These are phyloP conservation scores for Fusarium secorum DNA, from an alignment of 2,329 filamentous ascomycete species.

Conservation along the genomic window DNA sequence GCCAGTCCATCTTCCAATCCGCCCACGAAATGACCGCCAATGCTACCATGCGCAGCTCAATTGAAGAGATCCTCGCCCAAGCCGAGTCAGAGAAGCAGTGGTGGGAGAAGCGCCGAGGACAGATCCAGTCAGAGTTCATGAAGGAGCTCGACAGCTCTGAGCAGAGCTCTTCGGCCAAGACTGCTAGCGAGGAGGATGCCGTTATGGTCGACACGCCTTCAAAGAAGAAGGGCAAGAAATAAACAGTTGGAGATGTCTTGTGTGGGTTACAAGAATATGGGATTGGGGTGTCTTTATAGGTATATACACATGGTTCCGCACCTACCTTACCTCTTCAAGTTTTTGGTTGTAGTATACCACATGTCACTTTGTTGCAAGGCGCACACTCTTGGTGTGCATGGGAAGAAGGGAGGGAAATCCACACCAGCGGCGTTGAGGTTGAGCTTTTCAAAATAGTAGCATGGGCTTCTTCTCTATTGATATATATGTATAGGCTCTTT, in stretches of 20 bases:
- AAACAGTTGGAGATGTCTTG: not conserved
- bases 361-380: slow-evolving; percentile 4
- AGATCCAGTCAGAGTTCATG: slow-evolving; percentile 80
- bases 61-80: slow-evolving; percentile 78
- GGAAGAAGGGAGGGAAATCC: not conserved
- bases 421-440: slow-evolving; percentile 27
- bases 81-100: slow-evolving; percentile 80
- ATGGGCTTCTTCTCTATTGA: slow-evolving; percentile 36
- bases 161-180: slow-evolving; percentile 52
- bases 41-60: slow-evolving; percentile 73
- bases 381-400: not conserved
- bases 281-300: not conserved
- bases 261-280: not conserved
- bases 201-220: slow-evolving; percentile 76
- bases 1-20: slow-evolving; percentile 93
- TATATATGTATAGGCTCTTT: slow-evolving; percentile 12
- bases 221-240: slow-evolving; percentile 64
- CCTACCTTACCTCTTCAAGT: not conserved
- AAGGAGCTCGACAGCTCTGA: slow-evolving; percentile 79
- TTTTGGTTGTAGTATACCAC: slow-evolving; percentile 19
- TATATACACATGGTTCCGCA: not conserved
- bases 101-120: slow-evolving; percentile 86
- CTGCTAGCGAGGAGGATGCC: slow-evolving; percentile 54
- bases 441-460: slow-evolving; percentile 29
- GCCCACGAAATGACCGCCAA: slow-evolving; percentile 96